Conservation (phyloP, 768 basidiomycete species). For the Fomitopsis pulvina region DNA sequence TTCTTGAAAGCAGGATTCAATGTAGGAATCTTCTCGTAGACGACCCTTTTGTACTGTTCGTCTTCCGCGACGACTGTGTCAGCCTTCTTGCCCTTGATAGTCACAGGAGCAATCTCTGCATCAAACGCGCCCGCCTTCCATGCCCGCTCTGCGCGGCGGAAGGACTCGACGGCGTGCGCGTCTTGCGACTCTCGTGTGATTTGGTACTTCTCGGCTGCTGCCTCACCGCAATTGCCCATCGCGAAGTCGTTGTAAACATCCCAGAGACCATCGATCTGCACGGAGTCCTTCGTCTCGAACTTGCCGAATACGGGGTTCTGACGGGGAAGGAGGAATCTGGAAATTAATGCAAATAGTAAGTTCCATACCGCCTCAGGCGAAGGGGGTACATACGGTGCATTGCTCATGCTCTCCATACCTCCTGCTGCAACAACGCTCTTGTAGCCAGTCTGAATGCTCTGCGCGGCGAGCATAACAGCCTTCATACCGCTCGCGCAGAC, state of each 20-base stretch:
- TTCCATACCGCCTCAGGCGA: neutral
- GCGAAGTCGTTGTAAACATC: conserved; percentile 97
- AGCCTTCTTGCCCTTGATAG: conserved; percentile 91
- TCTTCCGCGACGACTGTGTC: conserved; percentile 88
- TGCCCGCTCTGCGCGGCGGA: conserved; percentile 86
- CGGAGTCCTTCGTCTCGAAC: conserved; percentile 79
- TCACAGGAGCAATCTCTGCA: conserved; percentile 84
- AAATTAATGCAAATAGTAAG: conserved; percentile 1
- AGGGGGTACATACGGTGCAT: conserved; percentile 76
- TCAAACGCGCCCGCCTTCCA: conserved; percentile 85
- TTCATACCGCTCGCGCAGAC: conserved; percentile 99
- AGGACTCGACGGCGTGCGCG: conserved; percentile 89
- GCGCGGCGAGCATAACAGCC: conserved; percentile 88
- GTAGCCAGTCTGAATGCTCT: conserved; percentile 84
- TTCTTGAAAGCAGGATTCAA: conserved; percentile 87
- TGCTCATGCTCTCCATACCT: conserved; percentile 99
- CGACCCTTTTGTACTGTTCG: conserved; percentile 96
- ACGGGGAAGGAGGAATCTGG: conserved; percentile 76
- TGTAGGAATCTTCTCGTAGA: conserved; percentile 88
- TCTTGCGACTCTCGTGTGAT: conserved; percentile 89
- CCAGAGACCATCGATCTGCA: conserved; percentile 90
- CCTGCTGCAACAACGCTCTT: conserved; percentile 86
- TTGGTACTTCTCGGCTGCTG: conserved; percentile 69
- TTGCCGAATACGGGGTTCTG: conserved; percentile 84
- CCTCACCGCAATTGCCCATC: conserved; percentile 97